These are phyloP conservation scores for Triticum urartu DNA, from an alignment of 176 grass and related monocot genomes.

Conservation along the genomic window DNA sequence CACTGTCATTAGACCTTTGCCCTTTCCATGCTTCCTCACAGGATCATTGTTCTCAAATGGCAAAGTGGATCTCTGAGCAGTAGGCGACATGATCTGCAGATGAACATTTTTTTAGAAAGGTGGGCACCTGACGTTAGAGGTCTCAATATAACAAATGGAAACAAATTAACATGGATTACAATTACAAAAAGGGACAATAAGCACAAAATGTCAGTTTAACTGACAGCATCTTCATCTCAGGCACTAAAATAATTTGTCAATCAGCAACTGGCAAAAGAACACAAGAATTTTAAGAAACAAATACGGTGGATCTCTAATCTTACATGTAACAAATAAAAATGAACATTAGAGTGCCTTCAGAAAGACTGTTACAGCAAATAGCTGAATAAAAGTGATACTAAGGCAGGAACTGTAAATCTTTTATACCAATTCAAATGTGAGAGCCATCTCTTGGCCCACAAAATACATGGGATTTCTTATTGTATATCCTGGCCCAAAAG, in stretches of 20 bases:
- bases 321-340: slow-evolving; percentile 25
- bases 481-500: background rate
- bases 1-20: slow-evolving; percentile 98
- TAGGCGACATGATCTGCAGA: slow-evolving; percentile 36
- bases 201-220: background rate
- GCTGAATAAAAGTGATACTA: background rate
- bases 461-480: slow-evolving; percentile 1
- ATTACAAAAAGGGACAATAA: background rate
- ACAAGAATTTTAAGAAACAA: slow-evolving; percentile 14
- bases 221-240: background rate
- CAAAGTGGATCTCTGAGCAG: slow-evolving; percentile 11
- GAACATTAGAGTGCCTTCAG: background rate
- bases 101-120: slow-evolving; percentile 24
- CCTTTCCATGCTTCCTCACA: slow-evolving; percentile 77
- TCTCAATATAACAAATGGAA: background rate
- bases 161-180: slow-evolving; percentile 7
- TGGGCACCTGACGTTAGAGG: background rate
- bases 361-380: background rate
- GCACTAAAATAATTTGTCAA: slow-evolving; percentile 8
- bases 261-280: background rate
- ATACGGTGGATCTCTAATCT: background rate
- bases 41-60: slow-evolving; percentile 33
- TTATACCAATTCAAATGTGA: slow-evolving; percentile 5
- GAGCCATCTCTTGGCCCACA: background rate
- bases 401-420: background rate